Evolutionary conservation across 148 eudicot genomes (phyloP).

Genomic region (Arctostaphylos glauca): DNA sequence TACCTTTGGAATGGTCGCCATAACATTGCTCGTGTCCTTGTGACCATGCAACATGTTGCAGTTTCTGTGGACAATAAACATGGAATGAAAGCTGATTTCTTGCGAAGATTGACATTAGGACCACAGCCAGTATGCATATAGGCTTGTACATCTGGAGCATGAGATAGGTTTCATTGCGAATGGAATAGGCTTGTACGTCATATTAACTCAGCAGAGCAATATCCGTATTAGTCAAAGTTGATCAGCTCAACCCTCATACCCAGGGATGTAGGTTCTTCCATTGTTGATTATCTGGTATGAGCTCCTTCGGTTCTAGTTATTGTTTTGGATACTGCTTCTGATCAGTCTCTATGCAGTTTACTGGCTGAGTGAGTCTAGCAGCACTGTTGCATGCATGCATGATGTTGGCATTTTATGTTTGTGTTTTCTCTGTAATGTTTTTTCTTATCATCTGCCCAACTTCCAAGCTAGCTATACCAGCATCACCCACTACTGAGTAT

Average conservation of each 20-base stretch:
- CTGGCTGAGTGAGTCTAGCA: background rate
- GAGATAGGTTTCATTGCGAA: background rate
- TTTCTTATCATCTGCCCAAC: background rate
- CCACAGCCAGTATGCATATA: background rate
- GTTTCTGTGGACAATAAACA: background rate
- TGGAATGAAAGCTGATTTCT: background rate
- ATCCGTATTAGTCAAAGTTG: background rate
- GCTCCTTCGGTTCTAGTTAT: background rate
- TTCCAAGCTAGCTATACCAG: background rate
- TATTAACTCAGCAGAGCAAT: conserved; percentile 4
- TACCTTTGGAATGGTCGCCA: background rate
- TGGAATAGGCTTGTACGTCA: background rate
- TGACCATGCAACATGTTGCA: background rate
- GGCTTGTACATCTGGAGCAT: background rate
- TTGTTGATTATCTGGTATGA: background rate
- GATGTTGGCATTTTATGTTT: background rate
- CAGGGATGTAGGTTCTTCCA: background rate
- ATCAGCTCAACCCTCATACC: background rate
- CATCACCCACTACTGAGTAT: background rate
- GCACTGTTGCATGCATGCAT: too few relatives aligned
- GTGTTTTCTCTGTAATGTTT: background rate
- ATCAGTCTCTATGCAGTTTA: background rate
- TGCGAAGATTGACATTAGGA: background rate
- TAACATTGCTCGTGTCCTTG: background rate
- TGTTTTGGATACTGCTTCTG: background rate